Evolutionary conservation across 2,329 filamentous ascomycete species (phyloP).

Genomic region (Dactylellina haptotyla): DNA sequence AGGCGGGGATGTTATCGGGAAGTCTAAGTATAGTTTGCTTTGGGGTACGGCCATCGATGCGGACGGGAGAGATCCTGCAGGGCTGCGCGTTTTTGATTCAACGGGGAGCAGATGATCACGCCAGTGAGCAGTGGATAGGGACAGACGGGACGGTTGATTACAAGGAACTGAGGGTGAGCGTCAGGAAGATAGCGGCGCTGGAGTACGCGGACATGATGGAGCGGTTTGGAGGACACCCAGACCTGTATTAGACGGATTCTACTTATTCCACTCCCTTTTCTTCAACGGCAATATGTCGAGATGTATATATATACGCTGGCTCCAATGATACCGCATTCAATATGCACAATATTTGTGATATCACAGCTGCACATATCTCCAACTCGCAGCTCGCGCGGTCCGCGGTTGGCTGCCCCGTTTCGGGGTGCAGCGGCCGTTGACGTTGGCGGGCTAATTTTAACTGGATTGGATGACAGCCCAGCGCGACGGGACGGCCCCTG

Average conservation of each 20-base stretch:
- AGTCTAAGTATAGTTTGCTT: conserved; percentile 29
- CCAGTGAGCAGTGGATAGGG: not conserved
- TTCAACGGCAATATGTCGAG: not conserved
- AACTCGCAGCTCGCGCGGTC: not conserved
- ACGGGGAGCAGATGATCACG: not conserved
- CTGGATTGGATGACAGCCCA: not conserved
- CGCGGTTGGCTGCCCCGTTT: not conserved
- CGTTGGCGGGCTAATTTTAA: too few relatives aligned
- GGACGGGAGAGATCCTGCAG: not conserved
- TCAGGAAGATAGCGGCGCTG: not conserved
- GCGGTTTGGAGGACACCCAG: conserved; percentile 16
- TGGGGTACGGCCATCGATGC: not conserved
- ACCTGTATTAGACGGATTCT: not conserved
- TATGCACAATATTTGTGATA: too few relatives aligned
- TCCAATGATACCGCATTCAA: too few relatives aligned
- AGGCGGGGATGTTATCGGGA: conserved; percentile 3
- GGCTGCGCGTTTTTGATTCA: conserved; percentile 23
- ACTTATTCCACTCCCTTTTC: not conserved
- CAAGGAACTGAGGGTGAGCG: not conserved
- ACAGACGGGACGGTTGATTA: not conserved
- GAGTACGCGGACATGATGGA: conserved; percentile 32
- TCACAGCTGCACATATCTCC: too few relatives aligned
- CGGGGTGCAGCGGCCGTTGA: too few relatives aligned
- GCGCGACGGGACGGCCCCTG: not conserved
- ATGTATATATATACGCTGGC: too few relatives aligned